Percentiles rank a stretch among this genome's conserved stretches.
These are phyloP conservation scores for Rhynchospora tenuis DNA, from an alignment of 176 grass and related monocot species.

Conservation along the genomic window DNA sequence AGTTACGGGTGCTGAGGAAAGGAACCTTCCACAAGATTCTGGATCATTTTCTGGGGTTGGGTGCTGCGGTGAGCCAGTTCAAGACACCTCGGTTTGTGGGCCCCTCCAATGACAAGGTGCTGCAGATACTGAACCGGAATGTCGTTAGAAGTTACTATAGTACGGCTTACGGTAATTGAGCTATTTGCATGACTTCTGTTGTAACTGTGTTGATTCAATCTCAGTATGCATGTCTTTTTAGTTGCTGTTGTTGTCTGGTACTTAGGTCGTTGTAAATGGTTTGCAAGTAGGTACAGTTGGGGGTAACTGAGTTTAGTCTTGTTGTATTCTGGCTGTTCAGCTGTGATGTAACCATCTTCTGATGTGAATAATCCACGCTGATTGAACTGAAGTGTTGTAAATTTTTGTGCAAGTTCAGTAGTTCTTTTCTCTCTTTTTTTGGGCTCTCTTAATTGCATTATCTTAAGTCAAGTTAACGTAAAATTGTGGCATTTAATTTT, in stretches of 20 bases:
- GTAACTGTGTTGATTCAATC: not conserved
- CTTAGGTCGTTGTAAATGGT: conserved; percentile 30
- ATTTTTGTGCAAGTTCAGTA: not conserved
- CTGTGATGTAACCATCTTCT: conserved; percentile 11
- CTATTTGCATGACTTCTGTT: conserved; percentile 31
- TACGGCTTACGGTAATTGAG: conserved; percentile 58
- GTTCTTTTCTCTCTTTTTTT: not conserved
- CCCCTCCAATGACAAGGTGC: conserved; percentile 44
- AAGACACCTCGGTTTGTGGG: conserved; percentile 77
- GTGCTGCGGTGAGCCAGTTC: conserved; percentile 77
- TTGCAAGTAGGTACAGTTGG: conserved; percentile 1
- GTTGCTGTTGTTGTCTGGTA: not conserved
- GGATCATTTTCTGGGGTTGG: conserved; percentile 58
- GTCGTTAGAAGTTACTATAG: conserved; percentile 55
- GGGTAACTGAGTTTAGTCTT: conserved; percentile 23
- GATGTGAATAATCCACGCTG: conserved; percentile 8
- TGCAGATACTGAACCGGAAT: conserved; percentile 69
- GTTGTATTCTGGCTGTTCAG: not conserved
- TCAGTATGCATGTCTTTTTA: not conserved
- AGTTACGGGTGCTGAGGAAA: conserved; percentile 65
- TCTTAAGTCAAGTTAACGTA: too few species aligned
- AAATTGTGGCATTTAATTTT: too few species aligned
- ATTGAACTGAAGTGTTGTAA: conserved; percentile 9
- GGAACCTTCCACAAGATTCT: conserved; percentile 88
- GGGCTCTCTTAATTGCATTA: too few species aligned